Evolutionary conservation across 306 rosid genomes (phyloP).

Genomic region (Acacia melanoxylon): DNA sequence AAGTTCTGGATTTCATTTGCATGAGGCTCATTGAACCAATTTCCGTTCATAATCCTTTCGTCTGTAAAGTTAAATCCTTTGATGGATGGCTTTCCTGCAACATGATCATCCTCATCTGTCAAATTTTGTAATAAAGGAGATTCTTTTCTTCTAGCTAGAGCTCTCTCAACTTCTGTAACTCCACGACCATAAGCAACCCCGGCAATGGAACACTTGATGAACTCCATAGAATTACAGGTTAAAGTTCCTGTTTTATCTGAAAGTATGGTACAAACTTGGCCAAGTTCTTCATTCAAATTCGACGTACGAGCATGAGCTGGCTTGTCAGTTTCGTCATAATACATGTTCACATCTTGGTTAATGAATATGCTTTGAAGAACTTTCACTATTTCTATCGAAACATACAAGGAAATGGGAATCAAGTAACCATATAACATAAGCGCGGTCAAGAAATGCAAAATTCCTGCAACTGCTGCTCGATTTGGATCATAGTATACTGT

Average conservation of each 20-base stretch:
- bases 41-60: slow-evolving; percentile 74
- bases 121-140: slow-evolving; percentile 31
- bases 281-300: slow-evolving; percentile 94
- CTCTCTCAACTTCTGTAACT: slow-evolving; percentile 92
- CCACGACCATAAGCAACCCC: slow-evolving; percentile 80
- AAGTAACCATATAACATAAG: slow-evolving; percentile 81
- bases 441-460: slow-evolving; percentile 70
- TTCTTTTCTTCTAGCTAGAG: slow-evolving; percentile 60
- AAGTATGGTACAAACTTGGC: slow-evolving; percentile 90
- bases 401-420: slow-evolving; percentile 92
- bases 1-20: slow-evolving; percentile 64
- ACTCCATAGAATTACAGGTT: slow-evolving; percentile 96
- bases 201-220: slow-evolving; percentile 90
- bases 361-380: slow-evolving; percentile 84
- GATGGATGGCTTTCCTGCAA: slow-evolving; percentile 40
- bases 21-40: slow-evolving; percentile 67
- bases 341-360: slow-evolving; percentile 79
- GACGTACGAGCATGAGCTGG: slow-evolving; percentile 92
- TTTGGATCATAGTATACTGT: slow-evolving; percentile 66
- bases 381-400: slow-evolving; percentile 93
- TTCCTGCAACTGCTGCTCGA: slow-evolving; percentile 63
- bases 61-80: slow-evolving; percentile 84
- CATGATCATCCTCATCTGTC: slow-evolving; percentile 38
- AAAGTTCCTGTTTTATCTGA: slow-evolving; percentile 96
- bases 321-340: slow-evolving; percentile 80